Percentiles rank a stretch among this genome's conserved stretches.
Conservation (phyloP, 179 eudicot genomes). For the Nepenthes alata region DNA sequence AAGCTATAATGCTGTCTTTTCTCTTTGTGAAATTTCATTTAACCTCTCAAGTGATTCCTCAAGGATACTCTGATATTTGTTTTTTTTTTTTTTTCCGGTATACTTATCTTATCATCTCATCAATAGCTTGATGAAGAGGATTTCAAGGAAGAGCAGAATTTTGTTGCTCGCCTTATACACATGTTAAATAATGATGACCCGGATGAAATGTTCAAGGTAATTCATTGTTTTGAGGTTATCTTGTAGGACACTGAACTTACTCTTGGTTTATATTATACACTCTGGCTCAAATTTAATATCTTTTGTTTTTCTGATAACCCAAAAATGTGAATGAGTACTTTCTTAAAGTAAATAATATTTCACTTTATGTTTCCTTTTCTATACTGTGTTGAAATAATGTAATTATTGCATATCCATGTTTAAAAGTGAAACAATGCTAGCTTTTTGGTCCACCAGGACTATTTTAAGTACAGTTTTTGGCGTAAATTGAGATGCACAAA, state of each 20-base stretch:
- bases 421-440: neutral
- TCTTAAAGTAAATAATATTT: slow-evolving; percentile 5
- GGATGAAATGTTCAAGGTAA: slow-evolving; percentile 92
- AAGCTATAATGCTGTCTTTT: neutral
- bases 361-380: neutral
- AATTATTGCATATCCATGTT: neutral
- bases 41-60: slow-evolving; percentile 1
- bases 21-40: neutral
- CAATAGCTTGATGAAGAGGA: slow-evolving; percentile 85
- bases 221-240: neutral
- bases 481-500: too few relatives aligned
- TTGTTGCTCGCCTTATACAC: slow-evolving; percentile 92
- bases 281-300: too few relatives aligned
- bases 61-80: slow-evolving; percentile 1
- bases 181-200: slow-evolving; percentile 78
- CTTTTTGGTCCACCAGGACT: too few relatives aligned
- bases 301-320: too few relatives aligned
- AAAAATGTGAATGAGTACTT: too few relatives aligned
- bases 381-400: neutral
- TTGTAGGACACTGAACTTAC: neutral
- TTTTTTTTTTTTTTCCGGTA: neutral
- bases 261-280: too few relatives aligned
- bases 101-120: neutral
- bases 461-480: too few relatives aligned
- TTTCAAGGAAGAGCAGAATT: slow-evolving; percentile 90